Base-by-base conservation (phyloP, 352 stramenopile species). In the Phytophthora hibernalis region DNA sequence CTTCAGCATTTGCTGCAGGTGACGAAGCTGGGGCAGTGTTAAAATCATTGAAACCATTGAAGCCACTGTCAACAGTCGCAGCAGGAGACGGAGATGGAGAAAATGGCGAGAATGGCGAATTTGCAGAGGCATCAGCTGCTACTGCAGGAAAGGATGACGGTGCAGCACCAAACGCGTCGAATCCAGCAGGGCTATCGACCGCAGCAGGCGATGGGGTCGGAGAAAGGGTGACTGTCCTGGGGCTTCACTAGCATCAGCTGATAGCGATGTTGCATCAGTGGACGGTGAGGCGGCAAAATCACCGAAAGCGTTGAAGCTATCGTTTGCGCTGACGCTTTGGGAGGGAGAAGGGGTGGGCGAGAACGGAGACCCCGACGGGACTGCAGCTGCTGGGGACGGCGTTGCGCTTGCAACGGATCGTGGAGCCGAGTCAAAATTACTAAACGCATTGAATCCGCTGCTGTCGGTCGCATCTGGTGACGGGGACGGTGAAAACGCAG, bases 391-490 rank as follows among this genome's bases (percentile, higher is more conserved):
- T n/a, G 63, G 61, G 15, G 61, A 68, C 13, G 52, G 54, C 24
- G 45, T 61, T 31, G 43, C 53, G 26, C 65, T 78, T 37, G 54
- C 35, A 55, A 65, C 59, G 0, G 70, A 78, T 44, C 56, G 65
- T 28, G 72, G 67, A 18, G 58, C 67, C 9, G 68, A 73, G 58
- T 76, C 72, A 26, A 76, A 72, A 40, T 77, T 80, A 48, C 64
- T 75, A 42, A 75, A 77, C 24, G 68, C 63, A 47, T 76, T 68
- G 37, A 79, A 76, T 9, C 63, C 72, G 31, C 72, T 79, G 45
- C 50, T 74, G 26, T 76, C 68, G 5, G 71, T 76, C 35, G 54
- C 54, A 65, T 61, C 63, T n/a, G 58, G 45, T 13, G 42, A 48
- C 42, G 42, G 42, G 8, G n/a, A 28, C 42, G 42, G 42, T 9